These are phyloP conservation scores for Sclerotinia glacialis DNA, from an alignment of 2,329 filamentous ascomycete genomes.

Conservation along the genomic window DNA sequence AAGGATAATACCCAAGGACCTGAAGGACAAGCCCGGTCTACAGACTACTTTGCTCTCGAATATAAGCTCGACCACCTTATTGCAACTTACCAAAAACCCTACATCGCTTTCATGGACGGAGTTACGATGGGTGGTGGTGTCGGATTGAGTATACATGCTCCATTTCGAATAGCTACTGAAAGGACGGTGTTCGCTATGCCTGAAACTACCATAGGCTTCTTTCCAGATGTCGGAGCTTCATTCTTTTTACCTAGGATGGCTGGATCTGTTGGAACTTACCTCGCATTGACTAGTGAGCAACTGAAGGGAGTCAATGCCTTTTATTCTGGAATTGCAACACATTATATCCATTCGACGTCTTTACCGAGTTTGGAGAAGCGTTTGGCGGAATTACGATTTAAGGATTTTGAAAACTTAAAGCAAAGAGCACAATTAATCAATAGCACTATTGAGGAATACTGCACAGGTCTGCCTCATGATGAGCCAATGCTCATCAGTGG, in stretches of 20 bases:
- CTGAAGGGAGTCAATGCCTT: constrained; percentile 82
- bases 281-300: constrained; percentile 84
- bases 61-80: constrained; percentile 96
- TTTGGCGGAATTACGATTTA: constrained; percentile 84
- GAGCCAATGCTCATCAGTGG: constrained; percentile 67
- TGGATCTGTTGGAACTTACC: constrained; percentile 83
- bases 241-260: constrained; percentile 94
- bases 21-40: constrained; percentile 70
- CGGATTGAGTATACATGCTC: constrained; percentile 89
- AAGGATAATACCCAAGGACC: constrained; percentile 64
- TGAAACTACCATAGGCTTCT: constrained; percentile 97
- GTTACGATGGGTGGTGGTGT: constrained; percentile 98
- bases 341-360: constrained; percentile 90
- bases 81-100: constrained; percentile 88
- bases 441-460: constrained; percentile 87
- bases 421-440: constrained; percentile 72
- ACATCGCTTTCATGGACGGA: constrained; percentile 93
- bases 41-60: constrained; percentile 89
- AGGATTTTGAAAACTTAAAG: constrained; percentile 64
- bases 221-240: constrained; percentile 93
- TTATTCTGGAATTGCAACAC: constrained; percentile 88
- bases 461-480: constrained; percentile 76
- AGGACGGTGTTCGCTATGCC: constrained; percentile 97
- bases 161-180: constrained; percentile 94
- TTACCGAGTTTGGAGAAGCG: constrained; percentile 78